These are phyloP conservation scores for Malus fusca DNA, from an alignment of 306 rosid species.

Conservation along the genomic window DNA sequence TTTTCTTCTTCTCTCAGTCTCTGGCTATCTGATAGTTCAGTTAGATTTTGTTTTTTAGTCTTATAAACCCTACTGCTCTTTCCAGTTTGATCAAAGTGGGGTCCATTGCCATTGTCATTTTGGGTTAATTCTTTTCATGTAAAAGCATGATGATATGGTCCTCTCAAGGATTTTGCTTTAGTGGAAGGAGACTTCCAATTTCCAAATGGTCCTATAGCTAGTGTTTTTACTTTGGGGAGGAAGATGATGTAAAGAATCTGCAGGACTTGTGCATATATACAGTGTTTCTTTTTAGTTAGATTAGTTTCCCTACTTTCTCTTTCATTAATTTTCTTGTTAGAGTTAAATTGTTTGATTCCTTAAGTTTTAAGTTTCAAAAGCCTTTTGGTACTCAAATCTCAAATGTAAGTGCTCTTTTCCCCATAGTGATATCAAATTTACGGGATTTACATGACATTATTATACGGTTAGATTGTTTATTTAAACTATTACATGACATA, in stretches of 20 bases:
- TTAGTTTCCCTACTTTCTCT: neutral
- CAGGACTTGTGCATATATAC: neutral
- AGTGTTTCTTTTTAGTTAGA: neutral
- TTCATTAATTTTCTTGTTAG: neutral
- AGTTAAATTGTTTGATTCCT: neutral
- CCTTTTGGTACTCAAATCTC: neutral
- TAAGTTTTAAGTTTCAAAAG: neutral
- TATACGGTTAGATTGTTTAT: no score
- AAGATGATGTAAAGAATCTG: constrained; percentile 4
- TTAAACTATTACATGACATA: neutral
- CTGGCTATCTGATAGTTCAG: neutral
- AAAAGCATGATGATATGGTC: constrained; percentile 7
- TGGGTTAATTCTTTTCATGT: constrained; percentile 21
- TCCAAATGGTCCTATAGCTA: neutral
- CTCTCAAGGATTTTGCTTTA: neutral
- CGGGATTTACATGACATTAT: neutral
- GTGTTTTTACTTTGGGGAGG: neutral
- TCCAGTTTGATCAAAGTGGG: constrained; percentile 4
- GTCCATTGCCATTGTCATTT: constrained; percentile 11
- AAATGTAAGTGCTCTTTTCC: neutral
- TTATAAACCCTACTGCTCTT: constrained; percentile 1
- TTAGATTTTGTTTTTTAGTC: neutral
- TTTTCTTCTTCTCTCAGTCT: neutral
- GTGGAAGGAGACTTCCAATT: neutral
- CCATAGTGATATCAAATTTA: neutral